Base-by-base conservation (phyloP, 805 yeast species). In the Aciculoconidium aculeatum region DNA sequence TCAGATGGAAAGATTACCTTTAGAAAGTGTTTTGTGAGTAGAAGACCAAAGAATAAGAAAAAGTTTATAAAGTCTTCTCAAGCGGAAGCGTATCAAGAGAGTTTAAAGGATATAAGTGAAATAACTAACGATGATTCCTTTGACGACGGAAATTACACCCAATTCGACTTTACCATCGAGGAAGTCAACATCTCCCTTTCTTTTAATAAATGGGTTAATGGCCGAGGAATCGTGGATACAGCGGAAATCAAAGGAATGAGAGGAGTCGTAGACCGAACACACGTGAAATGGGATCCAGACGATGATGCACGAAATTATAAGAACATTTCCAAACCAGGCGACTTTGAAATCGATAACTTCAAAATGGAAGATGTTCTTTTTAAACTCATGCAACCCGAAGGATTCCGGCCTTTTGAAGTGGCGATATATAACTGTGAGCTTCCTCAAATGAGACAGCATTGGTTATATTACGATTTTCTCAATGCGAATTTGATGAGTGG, bases 141-240 rank as follows among this genome's bases (percentile, higher is more conserved):
- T 11, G 95, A 82, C 44, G 95, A 87, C 50, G 97, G 96, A 1
- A 92, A 92, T 55, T 92, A 88, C 55, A 90, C 98, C 0, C 98
- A 92, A 52, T 92, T 80, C 52, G 98, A 92, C 53, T 53, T 92
- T 21, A 84, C 94, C 0, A 81, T 92, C 10, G 95, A 90, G 35
- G 82, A 81, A 41, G 79, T 88, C 8, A 78, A 80, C 30, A 72
- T 92, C 0, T 77, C 94, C 1, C 58, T 92, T 11, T 82, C 94
- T 8, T 75, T 92, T 41, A 65, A 73, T 30, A 85, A 86, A 46
- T 92, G 96, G 94, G 61, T 92, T 30, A 80, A 83, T 43, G 97
- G 97, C 0, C 70, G 70, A 30, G 98, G 99, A 0, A 80, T 92
- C 11, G 58, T 92, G 11, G 80, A 84, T 37, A 87, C 63, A 7